phyloP scores from a whole-genome alignment of 805 yeast species.

The Candida jianshihensis region DNA sequence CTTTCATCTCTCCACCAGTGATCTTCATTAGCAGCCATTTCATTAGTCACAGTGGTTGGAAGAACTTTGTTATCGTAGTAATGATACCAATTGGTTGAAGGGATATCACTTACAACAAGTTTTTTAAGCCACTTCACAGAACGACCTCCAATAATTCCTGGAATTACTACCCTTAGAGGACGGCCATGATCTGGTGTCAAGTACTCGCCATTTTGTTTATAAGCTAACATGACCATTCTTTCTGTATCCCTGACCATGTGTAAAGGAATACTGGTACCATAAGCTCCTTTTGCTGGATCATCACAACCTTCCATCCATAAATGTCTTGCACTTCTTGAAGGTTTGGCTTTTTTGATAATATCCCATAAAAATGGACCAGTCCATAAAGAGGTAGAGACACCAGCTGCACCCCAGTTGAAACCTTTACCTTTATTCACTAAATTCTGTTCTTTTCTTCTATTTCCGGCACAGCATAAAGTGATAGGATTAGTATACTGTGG shows the following conservation, averaged over 20 bases:
- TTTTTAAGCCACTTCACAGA: conserved; percentile 31
- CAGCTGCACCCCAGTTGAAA: conserved; percentile 31
- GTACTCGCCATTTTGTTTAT: conserved; percentile 29
- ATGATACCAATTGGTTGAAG: conserved; percentile 31
- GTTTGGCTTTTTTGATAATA: conserved; percentile 22
- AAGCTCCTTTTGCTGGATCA: conserved; percentile 25
- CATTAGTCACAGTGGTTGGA: conserved; percentile 30
- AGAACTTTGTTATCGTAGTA: conserved; percentile 29
- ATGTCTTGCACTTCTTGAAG: conserved; percentile 22
- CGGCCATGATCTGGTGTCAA: conserved; percentile 30
- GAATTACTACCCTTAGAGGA: conserved; percentile 29
- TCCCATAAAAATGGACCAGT: conserved; percentile 27
- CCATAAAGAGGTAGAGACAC: conserved; percentile 28
- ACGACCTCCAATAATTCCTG: conserved; percentile 34
- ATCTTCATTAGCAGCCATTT: conserved; percentile 24
- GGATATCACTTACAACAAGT: conserved; percentile 24
- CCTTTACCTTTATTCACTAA: conserved; percentile 28
- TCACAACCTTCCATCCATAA: conserved; percentile 31
- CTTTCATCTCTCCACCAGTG: conserved; percentile 32
- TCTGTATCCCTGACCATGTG: conserved; percentile 28
- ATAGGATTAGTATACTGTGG: conserved; percentile 27
- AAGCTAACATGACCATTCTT: conserved; percentile 26
- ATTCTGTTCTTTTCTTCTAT: conserved; percentile 29
- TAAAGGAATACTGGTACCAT: conserved; percentile 28
- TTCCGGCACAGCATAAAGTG: conserved; percentile 31